Evolutionary conservation across 805 yeast genomes (phyloP).

Genomic region (Clavispora phyllophila): DNA sequence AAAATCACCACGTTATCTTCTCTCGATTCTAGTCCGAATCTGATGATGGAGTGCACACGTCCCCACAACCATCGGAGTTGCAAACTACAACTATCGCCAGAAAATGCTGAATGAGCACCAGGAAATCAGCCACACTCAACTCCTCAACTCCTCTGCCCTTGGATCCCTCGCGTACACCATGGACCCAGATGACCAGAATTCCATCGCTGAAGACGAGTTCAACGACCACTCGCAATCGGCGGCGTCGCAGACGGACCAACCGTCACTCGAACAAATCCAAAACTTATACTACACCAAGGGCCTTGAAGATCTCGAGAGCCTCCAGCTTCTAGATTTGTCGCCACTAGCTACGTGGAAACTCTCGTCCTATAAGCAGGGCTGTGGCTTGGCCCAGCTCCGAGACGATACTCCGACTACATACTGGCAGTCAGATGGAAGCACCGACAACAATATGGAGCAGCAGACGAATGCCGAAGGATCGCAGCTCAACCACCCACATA

Average conservation of each 20-base stretch:
- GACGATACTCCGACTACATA: constrained; percentile 66
- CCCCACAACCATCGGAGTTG: neutral
- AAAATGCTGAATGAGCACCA: constrained; percentile 2
- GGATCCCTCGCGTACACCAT: constrained; percentile 27
- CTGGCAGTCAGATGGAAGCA: constrained; percentile 93
- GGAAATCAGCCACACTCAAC: constrained; percentile 15
- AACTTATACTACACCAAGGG: constrained; percentile 42
- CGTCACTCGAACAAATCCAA: constrained; percentile 37
- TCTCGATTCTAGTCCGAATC: too few relatives aligned
- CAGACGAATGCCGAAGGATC: constrained; percentile 20
- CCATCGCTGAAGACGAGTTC: constrained; percentile 5
- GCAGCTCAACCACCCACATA: constrained; percentile 68
- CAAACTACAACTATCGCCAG: neutral
- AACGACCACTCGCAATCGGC: constrained; percentile 5
- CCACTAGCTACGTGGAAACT: constrained; percentile 80
- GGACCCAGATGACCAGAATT: constrained; percentile 4
- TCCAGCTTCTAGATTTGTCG: constrained; percentile 70
- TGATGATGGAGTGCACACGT: neutral
- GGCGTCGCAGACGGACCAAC: constrained; percentile 19
- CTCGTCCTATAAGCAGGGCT: constrained; percentile 69
- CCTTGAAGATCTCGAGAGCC: constrained; percentile 48
- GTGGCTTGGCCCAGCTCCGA: constrained; percentile 65
- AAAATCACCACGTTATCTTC: too few relatives aligned
- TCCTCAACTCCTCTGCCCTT: constrained; percentile 2
- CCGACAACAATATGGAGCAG: constrained; percentile 23